Percentiles rank a stretch among this genome's conserved stretches.
phyloP scores from a whole-genome alignment of 2,329 filamentous ascomycete genomes.

The Fusarium setosum region DNA sequence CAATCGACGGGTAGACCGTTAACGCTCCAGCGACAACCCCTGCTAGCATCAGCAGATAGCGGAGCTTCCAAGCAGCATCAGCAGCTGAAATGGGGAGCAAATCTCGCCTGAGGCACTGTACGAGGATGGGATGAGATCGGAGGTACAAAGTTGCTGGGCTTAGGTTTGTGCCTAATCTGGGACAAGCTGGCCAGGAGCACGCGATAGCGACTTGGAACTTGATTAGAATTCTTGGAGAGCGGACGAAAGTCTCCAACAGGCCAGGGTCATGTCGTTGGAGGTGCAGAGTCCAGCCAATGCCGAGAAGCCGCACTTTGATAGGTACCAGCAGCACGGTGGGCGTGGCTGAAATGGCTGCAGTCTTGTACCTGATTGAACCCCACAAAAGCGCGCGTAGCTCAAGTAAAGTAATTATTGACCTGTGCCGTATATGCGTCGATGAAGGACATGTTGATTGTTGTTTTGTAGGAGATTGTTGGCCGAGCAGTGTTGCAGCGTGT shows the following conservation, averaged over 20 bases:
- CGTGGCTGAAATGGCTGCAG: slow-evolving; percentile 11
- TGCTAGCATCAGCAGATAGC: slow-evolving; percentile 35
- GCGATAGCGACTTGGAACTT: background rate
- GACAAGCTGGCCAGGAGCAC: slow-evolving; percentile 5
- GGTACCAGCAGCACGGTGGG: slow-evolving; percentile 6
- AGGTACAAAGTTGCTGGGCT: slow-evolving; percentile 8
- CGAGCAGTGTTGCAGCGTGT: slow-evolving; percentile 24
- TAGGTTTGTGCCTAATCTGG: slow-evolving; percentile 23
- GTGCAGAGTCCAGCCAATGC: no score
- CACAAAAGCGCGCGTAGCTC: slow-evolving; percentile 12
- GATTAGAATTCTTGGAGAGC: background rate
- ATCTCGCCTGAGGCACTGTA: slow-evolving; percentile 42
- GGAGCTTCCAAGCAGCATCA: slow-evolving; percentile 31
- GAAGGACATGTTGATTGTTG: slow-evolving; percentile 16
- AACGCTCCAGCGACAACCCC: slow-evolving; percentile 26
- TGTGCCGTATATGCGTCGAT: background rate
- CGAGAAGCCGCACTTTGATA: background rate
- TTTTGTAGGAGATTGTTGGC: slow-evolving; percentile 21
- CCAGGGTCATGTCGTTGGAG: background rate
- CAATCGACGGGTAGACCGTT: slow-evolving; percentile 7
- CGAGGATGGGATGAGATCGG: slow-evolving; percentile 36
- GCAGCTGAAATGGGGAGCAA: slow-evolving; percentile 36
- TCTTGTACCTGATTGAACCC: slow-evolving; percentile 27
- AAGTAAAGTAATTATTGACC: slow-evolving; percentile 10
- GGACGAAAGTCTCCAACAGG: background rate